Evolutionary conservation across 2,329 filamentous ascomycete genomes (phyloP).

Genomic region (Calonectria multiphialidica): DNA sequence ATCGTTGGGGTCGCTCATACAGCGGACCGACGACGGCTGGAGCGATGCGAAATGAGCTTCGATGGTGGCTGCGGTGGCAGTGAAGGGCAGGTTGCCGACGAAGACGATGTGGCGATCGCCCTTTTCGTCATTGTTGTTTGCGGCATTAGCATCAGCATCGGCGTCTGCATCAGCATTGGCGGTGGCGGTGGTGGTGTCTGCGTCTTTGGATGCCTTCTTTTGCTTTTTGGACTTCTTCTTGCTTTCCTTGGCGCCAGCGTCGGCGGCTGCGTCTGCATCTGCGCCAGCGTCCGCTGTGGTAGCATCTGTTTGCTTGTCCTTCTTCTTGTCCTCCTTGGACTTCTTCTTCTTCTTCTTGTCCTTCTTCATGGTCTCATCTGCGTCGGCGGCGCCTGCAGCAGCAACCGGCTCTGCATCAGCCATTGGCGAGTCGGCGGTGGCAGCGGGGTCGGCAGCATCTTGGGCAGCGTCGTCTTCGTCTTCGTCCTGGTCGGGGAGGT

Average conservation of each 20-base stretch:
- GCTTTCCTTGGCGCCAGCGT: slow-evolving; percentile 32
- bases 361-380: slow-evolving; percentile 41
- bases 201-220: slow-evolving; percentile 46
- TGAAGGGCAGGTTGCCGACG: slow-evolving; percentile 87
- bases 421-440: slow-evolving; percentile 37
- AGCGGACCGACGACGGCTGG: slow-evolving; percentile 63
- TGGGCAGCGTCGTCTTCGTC: slow-evolving; percentile 34
- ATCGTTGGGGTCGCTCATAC: slow-evolving; percentile 75
- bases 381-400: slow-evolving; percentile 33
- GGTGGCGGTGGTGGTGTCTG: slow-evolving; percentile 31
- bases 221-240: slow-evolving; percentile 39
- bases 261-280: slow-evolving; percentile 3
- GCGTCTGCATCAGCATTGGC: slow-evolving; percentile 25
- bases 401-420: slow-evolving; percentile 38
- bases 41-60: slow-evolving; percentile 83
- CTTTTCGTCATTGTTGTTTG: slow-evolving; percentile 30
- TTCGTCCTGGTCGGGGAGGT: slow-evolving; percentile 50
- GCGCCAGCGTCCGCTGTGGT: slow-evolving; percentile 26
- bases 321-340: slow-evolving; percentile 48
- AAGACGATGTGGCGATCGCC: slow-evolving; percentile 49
- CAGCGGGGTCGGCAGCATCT: slow-evolving; percentile 23
- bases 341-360: slow-evolving; percentile 47
- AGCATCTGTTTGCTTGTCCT: slow-evolving; percentile 34
- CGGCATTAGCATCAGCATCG: slow-evolving; percentile 18
- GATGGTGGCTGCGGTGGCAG: slow-evolving; percentile 78